Base-by-base conservation (phyloP, 108 stramenopile genomes). In the Asterionellopsis glacialis region DNA sequence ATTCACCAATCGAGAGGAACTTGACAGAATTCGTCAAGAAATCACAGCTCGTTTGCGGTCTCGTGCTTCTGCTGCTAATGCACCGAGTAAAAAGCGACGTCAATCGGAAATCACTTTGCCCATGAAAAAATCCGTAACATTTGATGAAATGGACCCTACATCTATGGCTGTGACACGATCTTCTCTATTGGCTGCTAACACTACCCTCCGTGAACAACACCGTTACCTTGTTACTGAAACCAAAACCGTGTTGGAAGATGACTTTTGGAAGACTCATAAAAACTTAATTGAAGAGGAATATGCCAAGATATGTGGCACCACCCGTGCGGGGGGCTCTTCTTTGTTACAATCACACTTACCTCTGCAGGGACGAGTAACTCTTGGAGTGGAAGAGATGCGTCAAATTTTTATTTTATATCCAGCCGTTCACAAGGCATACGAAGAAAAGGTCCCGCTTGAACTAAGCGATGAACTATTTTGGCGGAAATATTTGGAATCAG, bases 331-430 rank as follows among this genome's bases (percentile, higher is more conserved):
- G 12, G 81, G 63, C 45, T 73, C 85, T 28, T 74, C 72, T 39
- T 66, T 79, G 21, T 70, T 94, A 26, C 84, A 83, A 72, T 76
- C 79, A 23, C 81, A 79, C 50, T 59, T 94, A 33, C 56, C 62
- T 0, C 21, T 67, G 48, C 75, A 72, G 28, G 81, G 79, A 15
- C 67, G 63, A 23, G 64, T 82, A 50, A 75, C 70, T 21, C 51
- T 75, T 68, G 74, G 70, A 11, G 72, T 69, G 49, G 92, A 94
- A 73, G 92, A 94, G 68, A 94, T 94, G 81, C 69, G 92, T 23
- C 92, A 94, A 63, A 94, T 94, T 14, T 94, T 94, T 59, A 71
- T 94, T 40, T 63, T 94, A 65, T 94, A 94, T 65, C 92, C 92
- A 0, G 89, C 92, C 19, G 92, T 94, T 0, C 92, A 94, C 69